A percentile compares a stretch with the other conserved stretches of the same genome.
These are phyloP conservation scores for Fusarium cyanostomum DNA, from an alignment of 2,329 filamentous ascomycete genomes.

Conservation along the genomic window DNA sequence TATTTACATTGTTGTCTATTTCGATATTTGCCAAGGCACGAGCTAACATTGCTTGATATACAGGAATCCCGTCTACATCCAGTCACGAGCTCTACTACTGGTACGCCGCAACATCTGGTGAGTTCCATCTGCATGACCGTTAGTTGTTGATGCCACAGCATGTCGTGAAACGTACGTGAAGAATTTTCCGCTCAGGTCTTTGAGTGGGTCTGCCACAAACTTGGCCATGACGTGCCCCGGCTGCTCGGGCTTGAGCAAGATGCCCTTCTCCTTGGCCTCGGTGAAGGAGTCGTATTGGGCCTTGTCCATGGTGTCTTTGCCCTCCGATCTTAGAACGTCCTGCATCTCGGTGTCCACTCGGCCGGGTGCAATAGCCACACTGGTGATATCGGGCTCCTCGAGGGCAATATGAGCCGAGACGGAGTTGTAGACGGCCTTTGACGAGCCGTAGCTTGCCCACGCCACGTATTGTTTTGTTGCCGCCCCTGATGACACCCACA, in stretches of 20 bases:
- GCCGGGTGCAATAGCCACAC: slow-evolving; percentile 78
- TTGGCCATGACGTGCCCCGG: slow-evolving; percentile 88
- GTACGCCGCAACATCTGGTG: slow-evolving; percentile 61
- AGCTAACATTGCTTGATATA: slow-evolving; percentile 42
- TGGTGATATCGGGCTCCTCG: slow-evolving; percentile 81
- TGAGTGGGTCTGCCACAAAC: slow-evolving; percentile 72
- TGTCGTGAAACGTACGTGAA: slow-evolving; percentile 63
- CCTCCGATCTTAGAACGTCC: slow-evolving; percentile 74
- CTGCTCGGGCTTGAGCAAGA: slow-evolving; percentile 81
- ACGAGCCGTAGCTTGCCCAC: slow-evolving; percentile 84
- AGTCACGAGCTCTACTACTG: slow-evolving; percentile 49
- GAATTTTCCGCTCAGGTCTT: slow-evolving; percentile 78
- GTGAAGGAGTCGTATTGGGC: slow-evolving; percentile 74
- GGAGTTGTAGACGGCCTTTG: slow-evolving; percentile 86
- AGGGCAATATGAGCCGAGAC: slow-evolving; percentile 75
- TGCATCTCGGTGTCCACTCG: slow-evolving; percentile 94
- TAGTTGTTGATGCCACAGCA: slow-evolving; percentile 16
- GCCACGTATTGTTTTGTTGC: slow-evolving; percentile 70
- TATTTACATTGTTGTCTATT: slow-evolving; percentile 34
- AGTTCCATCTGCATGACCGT: slow-evolving; percentile 49
- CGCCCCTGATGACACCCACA: slow-evolving; percentile 85
- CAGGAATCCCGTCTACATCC: slow-evolving; percentile 11
- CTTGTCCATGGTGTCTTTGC: slow-evolving; percentile 59
- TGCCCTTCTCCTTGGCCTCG: slow-evolving; percentile 73
- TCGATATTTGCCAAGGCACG: slow-evolving; percentile 11